Percentiles rank a stretch among this genome's conserved stretches.
Evolutionary conservation across 225 moss, liverwort and hornwort genomes (phyloP).

Genomic region (Bryoerythrophyllum caledonicum): DNA sequence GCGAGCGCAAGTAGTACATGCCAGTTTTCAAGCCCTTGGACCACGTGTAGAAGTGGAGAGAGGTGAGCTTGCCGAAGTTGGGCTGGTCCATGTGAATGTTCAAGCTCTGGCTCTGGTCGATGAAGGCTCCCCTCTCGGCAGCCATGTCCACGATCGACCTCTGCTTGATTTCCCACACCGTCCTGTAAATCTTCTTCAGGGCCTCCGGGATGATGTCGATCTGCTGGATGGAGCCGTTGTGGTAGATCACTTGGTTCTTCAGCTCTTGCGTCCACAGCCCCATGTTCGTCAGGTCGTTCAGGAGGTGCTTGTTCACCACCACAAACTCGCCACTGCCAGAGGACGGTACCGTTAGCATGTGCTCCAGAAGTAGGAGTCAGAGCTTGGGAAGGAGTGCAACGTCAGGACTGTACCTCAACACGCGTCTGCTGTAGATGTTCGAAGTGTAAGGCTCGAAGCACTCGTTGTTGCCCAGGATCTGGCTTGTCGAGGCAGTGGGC

Average conservation of each 20-base stretch:
- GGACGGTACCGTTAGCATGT: not conserved
- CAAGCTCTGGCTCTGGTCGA: constrained; percentile 70
- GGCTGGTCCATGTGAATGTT: constrained; percentile 74
- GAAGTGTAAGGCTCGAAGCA: constrained; percentile 96
- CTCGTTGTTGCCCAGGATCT: constrained; percentile 94
- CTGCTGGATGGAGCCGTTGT: constrained; percentile 73
- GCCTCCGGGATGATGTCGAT: constrained; percentile 56
- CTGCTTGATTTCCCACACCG: constrained; percentile 75
- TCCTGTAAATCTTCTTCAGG: constrained; percentile 74
- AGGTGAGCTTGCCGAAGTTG: constrained; percentile 63
- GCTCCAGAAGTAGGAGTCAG: rapidly evolving
- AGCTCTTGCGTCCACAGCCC: constrained; percentile 82
- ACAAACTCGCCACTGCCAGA: constrained; percentile 86
- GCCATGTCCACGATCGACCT: constrained; percentile 72
- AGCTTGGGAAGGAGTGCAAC: no score
- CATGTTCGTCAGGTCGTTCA: constrained; percentile 87
- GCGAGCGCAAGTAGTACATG: constrained; percentile 92
- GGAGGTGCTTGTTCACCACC: constrained; percentile 95
- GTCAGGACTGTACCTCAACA: constrained; percentile 53
- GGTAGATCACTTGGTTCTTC: constrained; percentile 81
- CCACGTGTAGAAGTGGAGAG: constrained; percentile 73
- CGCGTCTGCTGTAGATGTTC: constrained; percentile 89
- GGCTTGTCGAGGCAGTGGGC: constrained; percentile 96
- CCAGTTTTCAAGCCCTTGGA: constrained; percentile 93
- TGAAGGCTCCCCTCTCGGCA: constrained; percentile 60